Evolutionary conservation across 2,329 filamentous ascomycete genomes (phyloP).

Genomic region (Magnaporthiopsis rhizophila): DNA sequence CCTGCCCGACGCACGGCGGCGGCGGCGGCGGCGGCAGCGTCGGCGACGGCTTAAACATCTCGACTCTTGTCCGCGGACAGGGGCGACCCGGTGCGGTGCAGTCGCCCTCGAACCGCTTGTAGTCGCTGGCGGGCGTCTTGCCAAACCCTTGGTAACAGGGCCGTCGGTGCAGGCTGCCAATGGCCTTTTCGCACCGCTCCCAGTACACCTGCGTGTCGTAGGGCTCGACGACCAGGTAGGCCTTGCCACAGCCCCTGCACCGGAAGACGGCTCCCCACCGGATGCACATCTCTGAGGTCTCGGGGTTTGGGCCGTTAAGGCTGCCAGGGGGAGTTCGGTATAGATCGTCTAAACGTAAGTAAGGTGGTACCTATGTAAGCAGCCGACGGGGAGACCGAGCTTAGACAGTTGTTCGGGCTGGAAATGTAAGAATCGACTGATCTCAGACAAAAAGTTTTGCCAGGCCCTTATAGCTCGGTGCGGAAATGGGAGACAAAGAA

Average conservation of each 20-base stretch:
- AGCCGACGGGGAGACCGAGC: too few relatives aligned
- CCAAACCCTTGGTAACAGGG: background rate
- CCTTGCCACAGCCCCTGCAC: background rate
- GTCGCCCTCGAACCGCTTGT: background rate
- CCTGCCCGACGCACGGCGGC: too few relatives aligned
- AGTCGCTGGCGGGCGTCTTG: background rate
- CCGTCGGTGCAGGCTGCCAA: background rate
- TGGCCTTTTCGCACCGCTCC: background rate
- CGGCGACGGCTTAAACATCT: background rate
- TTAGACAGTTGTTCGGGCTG: background rate
- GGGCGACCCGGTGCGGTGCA: background rate
- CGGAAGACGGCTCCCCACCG: background rate
- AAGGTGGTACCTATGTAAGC: background rate
- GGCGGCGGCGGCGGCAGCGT: too few relatives aligned
- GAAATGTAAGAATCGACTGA: background rate
- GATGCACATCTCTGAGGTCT: background rate
- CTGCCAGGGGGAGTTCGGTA: too few relatives aligned
- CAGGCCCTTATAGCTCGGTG: background rate
- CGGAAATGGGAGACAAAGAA: background rate
- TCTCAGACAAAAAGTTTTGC: background rate
- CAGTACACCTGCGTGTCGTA: background rate
- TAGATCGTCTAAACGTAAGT: background rate
- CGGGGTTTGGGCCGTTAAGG: too few relatives aligned
- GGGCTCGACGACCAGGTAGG: background rate
- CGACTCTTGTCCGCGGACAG: background rate